These are phyloP conservation scores for Cladophialophora yegresii DNA, from an alignment of 2,329 filamentous ascomycete species.

Conservation along the genomic window DNA sequence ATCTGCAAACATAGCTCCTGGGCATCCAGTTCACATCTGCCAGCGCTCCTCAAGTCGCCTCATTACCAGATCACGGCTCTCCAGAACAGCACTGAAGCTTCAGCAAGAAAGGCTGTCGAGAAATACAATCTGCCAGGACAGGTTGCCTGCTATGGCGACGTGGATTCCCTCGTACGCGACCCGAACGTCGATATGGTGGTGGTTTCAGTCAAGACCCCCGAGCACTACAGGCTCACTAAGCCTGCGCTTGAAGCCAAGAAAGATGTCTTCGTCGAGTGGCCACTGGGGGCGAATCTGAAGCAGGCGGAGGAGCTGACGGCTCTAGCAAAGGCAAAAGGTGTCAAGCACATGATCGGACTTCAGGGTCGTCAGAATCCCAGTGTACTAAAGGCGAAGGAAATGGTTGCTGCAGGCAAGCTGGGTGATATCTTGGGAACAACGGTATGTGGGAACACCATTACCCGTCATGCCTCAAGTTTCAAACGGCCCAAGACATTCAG, in stretches of 20 bases:
- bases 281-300: conserved; percentile 51
- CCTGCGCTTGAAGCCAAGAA: conserved; percentile 57
- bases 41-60: conserved; percentile 3
- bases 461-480: neutral
- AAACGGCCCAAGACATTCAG: too few species aligned
- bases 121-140: conserved; percentile 46
- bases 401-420: conserved; percentile 51
- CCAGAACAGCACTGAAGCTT: conserved; percentile 50
- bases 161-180: conserved; percentile 48
- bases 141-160: conserved; percentile 53
- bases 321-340: conserved; percentile 40
- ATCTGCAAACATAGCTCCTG: conserved; percentile 15
- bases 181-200: conserved; percentile 58
- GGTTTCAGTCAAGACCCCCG: conserved; percentile 56
- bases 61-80: conserved; percentile 24
- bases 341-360: conserved; percentile 52
- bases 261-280: conserved; percentile 60
- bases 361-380: conserved; percentile 54
- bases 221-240: conserved; percentile 50
- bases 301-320: conserved; percentile 48
- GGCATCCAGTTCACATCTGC: conserved; percentile 21
- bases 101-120: conserved; percentile 48
- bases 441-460: neutral
- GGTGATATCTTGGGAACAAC: conserved; percentile 58
- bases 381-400: conserved; percentile 47